These are phyloP conservation scores for Neovahlkampfia damariscottae DNA, from an alignment of 78 protist species.

Conservation along the genomic window DNA sequence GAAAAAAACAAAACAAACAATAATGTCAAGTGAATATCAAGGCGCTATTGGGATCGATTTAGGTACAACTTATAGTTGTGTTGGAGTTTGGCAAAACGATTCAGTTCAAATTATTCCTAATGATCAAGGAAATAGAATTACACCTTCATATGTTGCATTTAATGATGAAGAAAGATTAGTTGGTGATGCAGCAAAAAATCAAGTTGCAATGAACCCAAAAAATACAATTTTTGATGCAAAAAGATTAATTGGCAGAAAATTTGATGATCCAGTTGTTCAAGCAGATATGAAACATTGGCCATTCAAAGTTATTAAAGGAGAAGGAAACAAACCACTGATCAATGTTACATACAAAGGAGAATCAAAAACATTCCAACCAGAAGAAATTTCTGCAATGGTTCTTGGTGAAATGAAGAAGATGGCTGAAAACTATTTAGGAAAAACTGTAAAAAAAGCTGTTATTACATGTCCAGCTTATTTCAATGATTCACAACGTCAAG, in stretches of 20 bases:
- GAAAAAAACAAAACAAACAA: too few relatives aligned
- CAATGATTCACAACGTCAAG: slow-evolving; percentile 90
- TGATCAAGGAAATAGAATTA: slow-evolving; percentile 96
- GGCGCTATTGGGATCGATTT: slow-evolving; percentile 63
- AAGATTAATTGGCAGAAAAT: slow-evolving; percentile 1
- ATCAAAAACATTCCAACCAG: slow-evolving; percentile 47
- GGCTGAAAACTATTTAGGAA: slow-evolving; percentile 78
- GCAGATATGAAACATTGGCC: slow-evolving; percentile 69
- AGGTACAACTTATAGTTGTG: slow-evolving; percentile 85
- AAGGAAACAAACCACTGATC: slow-evolving; percentile 6
- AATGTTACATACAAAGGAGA: not conserved
- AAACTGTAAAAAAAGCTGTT: slow-evolving; percentile 62
- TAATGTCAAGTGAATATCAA: too few relatives aligned
- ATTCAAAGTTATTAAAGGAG: slow-evolving; percentile 15
- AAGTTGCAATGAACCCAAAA: slow-evolving; percentile 85
- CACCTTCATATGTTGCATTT: slow-evolving; percentile 97
- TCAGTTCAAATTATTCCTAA: slow-evolving; percentile 94
- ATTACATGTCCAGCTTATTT: slow-evolving; percentile 92
- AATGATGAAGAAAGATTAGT: slow-evolving; percentile 74
- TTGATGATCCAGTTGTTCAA: slow-evolving; percentile 46
- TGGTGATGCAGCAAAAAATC: slow-evolving; percentile 95
- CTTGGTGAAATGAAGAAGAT: slow-evolving; percentile 81
- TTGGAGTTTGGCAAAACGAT: slow-evolving; percentile 82
- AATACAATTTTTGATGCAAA: slow-evolving; percentile 86
- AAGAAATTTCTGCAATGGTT: slow-evolving; percentile 83